These are phyloP conservation scores for Paramecium caudatum DNA, from an alignment of 73 alveolate genomes.

Conservation along the genomic window DNA sequence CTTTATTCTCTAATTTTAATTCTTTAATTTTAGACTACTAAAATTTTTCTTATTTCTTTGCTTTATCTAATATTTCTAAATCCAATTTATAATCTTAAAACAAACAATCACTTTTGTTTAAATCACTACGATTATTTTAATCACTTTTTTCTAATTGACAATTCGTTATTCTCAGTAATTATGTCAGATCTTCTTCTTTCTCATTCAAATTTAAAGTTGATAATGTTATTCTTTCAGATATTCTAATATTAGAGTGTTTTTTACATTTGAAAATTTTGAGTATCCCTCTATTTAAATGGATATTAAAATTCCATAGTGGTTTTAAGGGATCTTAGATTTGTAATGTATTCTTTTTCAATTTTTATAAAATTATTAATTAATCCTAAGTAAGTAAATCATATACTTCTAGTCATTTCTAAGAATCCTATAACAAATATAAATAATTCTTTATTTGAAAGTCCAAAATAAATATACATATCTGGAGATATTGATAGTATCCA, in stretches of 20 bases:
- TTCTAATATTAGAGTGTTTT: neutral
- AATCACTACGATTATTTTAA: neutral
- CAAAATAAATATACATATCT: conserved; percentile 36
- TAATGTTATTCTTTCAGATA: neutral
- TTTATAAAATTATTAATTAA: conserved; percentile 60
- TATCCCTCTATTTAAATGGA: conserved; percentile 16
- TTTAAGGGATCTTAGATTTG: conserved; percentile 52
- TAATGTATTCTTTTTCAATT: conserved; percentile 61
- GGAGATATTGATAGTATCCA: conserved; percentile 26
- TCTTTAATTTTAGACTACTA: neutral
- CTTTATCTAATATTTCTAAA: neutral
- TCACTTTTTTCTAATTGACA: neutral
- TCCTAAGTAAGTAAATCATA: neutral
- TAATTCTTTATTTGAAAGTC: conserved; percentile 24
- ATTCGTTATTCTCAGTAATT: neutral
- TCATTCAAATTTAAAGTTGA: conserved; percentile 26
- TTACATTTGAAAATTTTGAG: neutral
- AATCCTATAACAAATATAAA: conserved; percentile 36
- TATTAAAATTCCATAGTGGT: conserved; percentile 1
- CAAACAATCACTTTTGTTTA: conserved; percentile 11
- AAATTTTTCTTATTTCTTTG: conserved; percentile 57
- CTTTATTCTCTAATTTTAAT: neutral
- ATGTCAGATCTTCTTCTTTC: neutral
- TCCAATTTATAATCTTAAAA: conserved; percentile 6
- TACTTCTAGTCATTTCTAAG: conserved; percentile 67